These are phyloP conservation scores for Aurantiochytrium sp. DNA, from an alignment of 108 stramenopile species.

Conservation along the genomic window DNA sequence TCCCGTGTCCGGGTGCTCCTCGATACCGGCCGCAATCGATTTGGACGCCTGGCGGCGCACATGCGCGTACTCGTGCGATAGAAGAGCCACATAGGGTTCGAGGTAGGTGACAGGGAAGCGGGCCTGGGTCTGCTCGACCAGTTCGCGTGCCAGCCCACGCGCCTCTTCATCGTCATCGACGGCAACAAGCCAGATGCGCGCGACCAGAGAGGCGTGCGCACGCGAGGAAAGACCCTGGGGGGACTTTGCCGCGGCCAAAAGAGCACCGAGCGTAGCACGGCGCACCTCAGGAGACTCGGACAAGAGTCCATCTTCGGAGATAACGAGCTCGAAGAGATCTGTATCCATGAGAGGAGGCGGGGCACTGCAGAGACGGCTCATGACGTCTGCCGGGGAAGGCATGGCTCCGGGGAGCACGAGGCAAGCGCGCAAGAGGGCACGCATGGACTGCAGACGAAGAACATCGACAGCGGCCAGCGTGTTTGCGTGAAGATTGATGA, in stretches of 20 bases:
- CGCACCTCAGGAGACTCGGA: slow-evolving; percentile 12
- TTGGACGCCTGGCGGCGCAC: not conserved
- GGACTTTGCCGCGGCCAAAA: not conserved
- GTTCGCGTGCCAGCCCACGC: not conserved
- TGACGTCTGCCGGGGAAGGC: not conserved
- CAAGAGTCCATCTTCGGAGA: not conserved
- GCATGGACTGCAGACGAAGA: not conserved
- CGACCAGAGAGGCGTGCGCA: not conserved
- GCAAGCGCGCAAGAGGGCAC: not conserved
- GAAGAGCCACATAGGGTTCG: not conserved
- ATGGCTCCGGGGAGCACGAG: not conserved
- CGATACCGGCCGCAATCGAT: not conserved
- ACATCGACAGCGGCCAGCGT: not conserved
- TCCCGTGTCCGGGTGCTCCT: not conserved
- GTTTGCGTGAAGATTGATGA: not conserved
- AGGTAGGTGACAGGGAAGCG: not conserved
- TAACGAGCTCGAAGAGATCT: not conserved
- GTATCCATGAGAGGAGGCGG: not conserved
- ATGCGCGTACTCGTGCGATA: not conserved
- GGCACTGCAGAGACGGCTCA: not conserved
- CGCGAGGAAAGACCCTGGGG: not conserved
- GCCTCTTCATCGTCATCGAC: not conserved
- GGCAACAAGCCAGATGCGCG: not conserved
- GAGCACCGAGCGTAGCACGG: not conserved
- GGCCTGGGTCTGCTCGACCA: not conserved